These are phyloP conservation scores for Sphaerulina vaccinii DNA, from an alignment of 2,329 filamentous ascomycete genomes.

Conservation along the genomic window DNA sequence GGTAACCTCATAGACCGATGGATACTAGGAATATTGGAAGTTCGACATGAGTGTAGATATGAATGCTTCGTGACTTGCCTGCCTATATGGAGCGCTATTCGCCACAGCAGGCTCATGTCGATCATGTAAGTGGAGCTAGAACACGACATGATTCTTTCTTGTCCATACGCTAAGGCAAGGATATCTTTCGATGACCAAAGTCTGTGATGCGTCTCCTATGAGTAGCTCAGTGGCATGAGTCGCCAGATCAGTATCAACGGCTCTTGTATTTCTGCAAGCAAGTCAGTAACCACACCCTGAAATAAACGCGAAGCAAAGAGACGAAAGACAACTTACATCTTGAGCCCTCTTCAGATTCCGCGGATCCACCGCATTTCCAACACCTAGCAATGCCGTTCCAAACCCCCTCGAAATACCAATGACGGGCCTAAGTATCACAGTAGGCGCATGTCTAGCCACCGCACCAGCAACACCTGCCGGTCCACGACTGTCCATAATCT, in stretches of 20 bases:
- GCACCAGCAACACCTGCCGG: constrained; percentile 78
- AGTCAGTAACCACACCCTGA: constrained; percentile 35
- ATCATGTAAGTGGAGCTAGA: too few species aligned
- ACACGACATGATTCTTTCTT: too few species aligned
- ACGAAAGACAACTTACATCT: constrained; percentile 68
- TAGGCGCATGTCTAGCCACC: constrained; percentile 80
- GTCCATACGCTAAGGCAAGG: too few species aligned
- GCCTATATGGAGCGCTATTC: too few species aligned
- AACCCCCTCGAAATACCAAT: constrained; percentile 88
- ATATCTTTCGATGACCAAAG: too few species aligned
- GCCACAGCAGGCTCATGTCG: too few species aligned
- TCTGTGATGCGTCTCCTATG: too few species aligned
- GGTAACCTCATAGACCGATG: too few species aligned
- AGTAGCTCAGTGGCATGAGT: neutral
- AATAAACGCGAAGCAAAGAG: constrained; percentile 19
- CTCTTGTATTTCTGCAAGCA: neutral
- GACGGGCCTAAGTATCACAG: constrained; percentile 84
- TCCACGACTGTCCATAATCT: constrained; percentile 81
- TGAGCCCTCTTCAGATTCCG: constrained; percentile 76
- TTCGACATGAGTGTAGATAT: too few species aligned
- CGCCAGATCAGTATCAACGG: neutral
- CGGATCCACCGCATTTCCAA: constrained; percentile 86
- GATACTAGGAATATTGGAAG: too few species aligned
- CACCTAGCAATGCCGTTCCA: constrained; percentile 84
- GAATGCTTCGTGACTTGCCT: too few species aligned